Evolutionary conservation across 805 yeast species (phyloP), one percentile per base, ranked within the genome.

Genomic region (Pachysolen tannophilus): DNA sequence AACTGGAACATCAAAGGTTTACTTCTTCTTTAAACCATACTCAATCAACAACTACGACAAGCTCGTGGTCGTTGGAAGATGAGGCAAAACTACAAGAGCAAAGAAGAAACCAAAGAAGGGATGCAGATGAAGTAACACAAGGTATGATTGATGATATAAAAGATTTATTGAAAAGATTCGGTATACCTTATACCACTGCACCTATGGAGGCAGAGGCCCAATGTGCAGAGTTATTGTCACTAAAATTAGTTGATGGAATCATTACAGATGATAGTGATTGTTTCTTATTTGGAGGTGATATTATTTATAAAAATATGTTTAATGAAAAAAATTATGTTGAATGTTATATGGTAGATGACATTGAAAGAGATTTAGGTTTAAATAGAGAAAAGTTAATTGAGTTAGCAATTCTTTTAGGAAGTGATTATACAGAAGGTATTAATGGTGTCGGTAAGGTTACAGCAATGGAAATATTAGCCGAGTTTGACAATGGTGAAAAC

Each of bases 131-230:
- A 46, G 96, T 90, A 1, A 82, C 95, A 0, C 71, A 73, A 6
- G 72, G 72, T 2, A 92, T 92, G 97, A 72, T 90, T 17, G 65
- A 67, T 26, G 97, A 92, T 51, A 92, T 94, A 14, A 96, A 92
- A 57, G 95, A 87, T 43, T 63, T 92, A 28, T 62, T 92, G 7
- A 72, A 82, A 20, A 59, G 90, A 35, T 92, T 92, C 64, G 98
- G 98, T 1, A 82, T 92, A 4, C 99, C 99, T 0, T 92, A 75
- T 45, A 71, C 92, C 8, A 84, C 95, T 0, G 97, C 98, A 0
- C 99, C 98, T 1, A 86, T 86, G 88, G 99, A 92, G 58, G 98
- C 98, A 2, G 99, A 92, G 60, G 97, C 98, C 0, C 98, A 92
- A 50, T 92, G 99, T 60, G 96, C 95, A 0, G 84, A 81, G 44